phyloP scores from a whole-genome alignment of 176 grass and related monocot species.

The Pontederia paniculata region DNA sequence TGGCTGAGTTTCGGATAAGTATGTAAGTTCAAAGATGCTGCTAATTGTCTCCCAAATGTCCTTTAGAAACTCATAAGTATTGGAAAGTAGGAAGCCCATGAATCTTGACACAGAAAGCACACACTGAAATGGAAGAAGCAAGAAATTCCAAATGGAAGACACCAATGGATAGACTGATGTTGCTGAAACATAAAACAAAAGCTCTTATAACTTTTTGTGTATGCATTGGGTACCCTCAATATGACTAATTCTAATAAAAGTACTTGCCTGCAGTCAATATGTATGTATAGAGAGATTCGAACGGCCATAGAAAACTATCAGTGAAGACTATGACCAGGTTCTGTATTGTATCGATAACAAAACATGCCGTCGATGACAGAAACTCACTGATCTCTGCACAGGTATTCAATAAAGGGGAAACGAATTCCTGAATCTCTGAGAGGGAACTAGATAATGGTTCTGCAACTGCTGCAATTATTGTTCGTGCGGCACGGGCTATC shows the following conservation, averaged over 20 bases:
- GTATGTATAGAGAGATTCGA: slow-evolving; percentile 30
- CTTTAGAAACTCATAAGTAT: slow-evolving; percentile 38
- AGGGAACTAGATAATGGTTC: slow-evolving; percentile 30
- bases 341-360: slow-evolving; percentile 5
- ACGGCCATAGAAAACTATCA: slow-evolving; percentile 35
- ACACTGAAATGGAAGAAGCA: slow-evolving; percentile 21
- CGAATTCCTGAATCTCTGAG: slow-evolving; percentile 15
- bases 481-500: slow-evolving; percentile 14
- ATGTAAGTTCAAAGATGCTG: slow-evolving; percentile 50
- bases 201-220: slow-evolving; percentile 9
- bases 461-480: slow-evolving; percentile 13
- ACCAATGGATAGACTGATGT: slow-evolving; percentile 28
- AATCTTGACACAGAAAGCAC: slow-evolving; percentile 21
- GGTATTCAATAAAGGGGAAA: slow-evolving; percentile 10
- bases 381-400: background rate
- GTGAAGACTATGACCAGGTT: slow-evolving; percentile 24
- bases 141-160: slow-evolving; percentile 26
- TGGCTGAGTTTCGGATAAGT: slow-evolving; percentile 49
- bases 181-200: background rate
- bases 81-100: slow-evolving; percentile 31
- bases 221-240: background rate
- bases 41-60: slow-evolving; percentile 62
- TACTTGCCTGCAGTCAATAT: slow-evolving; percentile 6
- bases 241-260: background rate
- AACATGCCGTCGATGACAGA: background rate